Conservation (phyloP, 805 yeast genomes). For the Lipomyces sp. region DNA sequence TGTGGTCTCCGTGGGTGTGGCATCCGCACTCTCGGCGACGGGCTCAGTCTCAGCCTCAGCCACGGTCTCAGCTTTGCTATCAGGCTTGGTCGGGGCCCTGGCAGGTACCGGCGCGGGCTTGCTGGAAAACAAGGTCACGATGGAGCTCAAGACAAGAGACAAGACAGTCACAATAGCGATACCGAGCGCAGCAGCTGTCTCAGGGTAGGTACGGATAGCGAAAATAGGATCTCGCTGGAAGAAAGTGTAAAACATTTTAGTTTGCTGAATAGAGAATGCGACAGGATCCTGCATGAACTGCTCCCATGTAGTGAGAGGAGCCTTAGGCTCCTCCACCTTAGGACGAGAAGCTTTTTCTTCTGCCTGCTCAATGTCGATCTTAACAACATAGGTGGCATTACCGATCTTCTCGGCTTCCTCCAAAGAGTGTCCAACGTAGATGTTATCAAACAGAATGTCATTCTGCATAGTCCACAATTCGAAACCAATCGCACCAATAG, state of each 20-base stretch:
- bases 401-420: constrained; percentile 84
- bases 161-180: constrained; percentile 38
- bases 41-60: constrained; percentile 10
- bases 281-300: constrained; percentile 46
- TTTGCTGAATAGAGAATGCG: constrained; percentile 41
- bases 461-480: constrained; percentile 88
- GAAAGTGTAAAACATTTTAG: constrained; percentile 42
- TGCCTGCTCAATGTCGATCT: constrained; percentile 44
- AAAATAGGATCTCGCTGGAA: constrained; percentile 43
- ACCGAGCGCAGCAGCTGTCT: constrained; percentile 43
- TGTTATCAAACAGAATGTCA: constrained; percentile 76
- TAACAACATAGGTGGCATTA: constrained; percentile 65
- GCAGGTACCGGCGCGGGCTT: constrained; percentile 10
- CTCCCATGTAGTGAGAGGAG: constrained; percentile 36
- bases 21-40: constrained; percentile 17
- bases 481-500: constrained; percentile 81
- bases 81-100: constrained; percentile 13
- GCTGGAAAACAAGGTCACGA: constrained; percentile 33
- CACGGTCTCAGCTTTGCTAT: constrained; percentile 14
- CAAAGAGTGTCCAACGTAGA: constrained; percentile 84
- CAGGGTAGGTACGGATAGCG: constrained; percentile 47
- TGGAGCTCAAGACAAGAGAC: constrained; percentile 41
- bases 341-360: constrained; percentile 35
- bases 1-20: constrained; percentile 16
- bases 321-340: constrained; percentile 16